These are phyloP conservation scores for Xylaria venustula DNA, from an alignment of 495 filamentous ascomycete species.

Conservation along the genomic window DNA sequence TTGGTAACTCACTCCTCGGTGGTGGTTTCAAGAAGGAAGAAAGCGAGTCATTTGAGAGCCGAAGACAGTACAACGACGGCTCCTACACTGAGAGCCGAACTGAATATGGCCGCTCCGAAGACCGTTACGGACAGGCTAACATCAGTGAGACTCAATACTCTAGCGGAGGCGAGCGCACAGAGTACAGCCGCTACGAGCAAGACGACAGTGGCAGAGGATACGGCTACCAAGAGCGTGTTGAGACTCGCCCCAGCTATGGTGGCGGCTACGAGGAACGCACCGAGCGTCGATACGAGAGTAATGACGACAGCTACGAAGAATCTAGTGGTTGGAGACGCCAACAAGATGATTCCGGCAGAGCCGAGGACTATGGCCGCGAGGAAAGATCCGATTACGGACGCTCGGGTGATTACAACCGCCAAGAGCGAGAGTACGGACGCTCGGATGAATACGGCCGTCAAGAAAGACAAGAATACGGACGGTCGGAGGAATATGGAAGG, in stretches of 20 bases:
- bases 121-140: constrained; percentile 48
- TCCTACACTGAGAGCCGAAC: constrained; percentile 42
- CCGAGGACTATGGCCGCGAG: constrained; percentile 18
- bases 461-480: background rate
- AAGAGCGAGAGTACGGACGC: constrained; percentile 3
- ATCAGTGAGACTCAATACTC: constrained; percentile 42
- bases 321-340: constrained; percentile 20
- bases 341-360: constrained; percentile 18
- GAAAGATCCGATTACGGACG: constrained; percentile 16
- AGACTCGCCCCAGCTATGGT: constrained; percentile 26
- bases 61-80: constrained; percentile 37
- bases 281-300: constrained; percentile 34
- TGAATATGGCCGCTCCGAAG: constrained; percentile 45
- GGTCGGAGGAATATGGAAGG: too few species aligned
- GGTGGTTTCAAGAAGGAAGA: constrained; percentile 41
- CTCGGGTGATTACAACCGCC: constrained; percentile 7
- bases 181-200: constrained; percentile 46
- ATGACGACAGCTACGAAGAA: constrained; percentile 24
- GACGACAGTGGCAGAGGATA: constrained; percentile 34
- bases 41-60: constrained; percentile 40
- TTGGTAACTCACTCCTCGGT: constrained; percentile 48
- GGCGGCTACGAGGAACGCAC: constrained; percentile 35
- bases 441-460: constrained; percentile 10
- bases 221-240: constrained; percentile 33
- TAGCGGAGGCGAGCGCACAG: constrained; percentile 41